A percentile compares a stretch with the other conserved stretches of the same genome.
Conservation (phyloP, 805 yeast genomes). For the Lipomyces starkeyi region DNA sequence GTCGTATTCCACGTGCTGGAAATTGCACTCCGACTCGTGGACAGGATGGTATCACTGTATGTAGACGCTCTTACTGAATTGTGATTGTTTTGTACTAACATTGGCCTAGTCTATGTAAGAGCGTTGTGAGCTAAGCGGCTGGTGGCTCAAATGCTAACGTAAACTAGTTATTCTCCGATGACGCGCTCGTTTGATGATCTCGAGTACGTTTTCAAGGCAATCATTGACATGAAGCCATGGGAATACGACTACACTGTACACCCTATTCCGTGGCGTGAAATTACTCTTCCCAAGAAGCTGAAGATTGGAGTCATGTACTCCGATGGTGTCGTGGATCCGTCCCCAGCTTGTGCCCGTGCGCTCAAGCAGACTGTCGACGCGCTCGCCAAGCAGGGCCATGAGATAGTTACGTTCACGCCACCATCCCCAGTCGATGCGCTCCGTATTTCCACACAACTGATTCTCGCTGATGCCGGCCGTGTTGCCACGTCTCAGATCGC, state of each 20-base stretch:
- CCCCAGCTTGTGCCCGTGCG: constrained; percentile 55
- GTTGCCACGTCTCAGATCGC: constrained; percentile 38
- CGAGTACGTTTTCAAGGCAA: constrained; percentile 54
- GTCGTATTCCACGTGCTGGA: constrained; percentile 55
- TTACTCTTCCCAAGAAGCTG: constrained; percentile 49
- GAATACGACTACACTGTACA: constrained; percentile 54
- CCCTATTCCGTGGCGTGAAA: constrained; percentile 59
- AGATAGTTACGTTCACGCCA: constrained; percentile 52
- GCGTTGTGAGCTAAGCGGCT: not conserved
- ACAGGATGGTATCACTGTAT: constrained; percentile 56
- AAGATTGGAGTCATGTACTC: constrained; percentile 56
- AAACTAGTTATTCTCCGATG: constrained; percentile 51
- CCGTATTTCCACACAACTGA: constrained; percentile 58
- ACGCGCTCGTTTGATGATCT: constrained; percentile 58
- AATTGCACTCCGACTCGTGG: constrained; percentile 52
- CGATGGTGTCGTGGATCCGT: constrained; percentile 58
- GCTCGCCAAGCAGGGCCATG: constrained; percentile 54
- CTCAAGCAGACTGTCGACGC: constrained; percentile 50
- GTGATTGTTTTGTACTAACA: not conserved
- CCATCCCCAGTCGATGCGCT: constrained; percentile 63
- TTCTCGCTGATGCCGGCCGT: constrained; percentile 47
- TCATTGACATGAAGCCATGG: constrained; percentile 62
- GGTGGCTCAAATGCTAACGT: not conserved
- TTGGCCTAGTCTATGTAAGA: too few relatives aligned
- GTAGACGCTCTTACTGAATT: not conserved